These are phyloP conservation scores for Pachysandra terminalis DNA, from an alignment of 164 flowering plant species.

Conservation along the genomic window DNA sequence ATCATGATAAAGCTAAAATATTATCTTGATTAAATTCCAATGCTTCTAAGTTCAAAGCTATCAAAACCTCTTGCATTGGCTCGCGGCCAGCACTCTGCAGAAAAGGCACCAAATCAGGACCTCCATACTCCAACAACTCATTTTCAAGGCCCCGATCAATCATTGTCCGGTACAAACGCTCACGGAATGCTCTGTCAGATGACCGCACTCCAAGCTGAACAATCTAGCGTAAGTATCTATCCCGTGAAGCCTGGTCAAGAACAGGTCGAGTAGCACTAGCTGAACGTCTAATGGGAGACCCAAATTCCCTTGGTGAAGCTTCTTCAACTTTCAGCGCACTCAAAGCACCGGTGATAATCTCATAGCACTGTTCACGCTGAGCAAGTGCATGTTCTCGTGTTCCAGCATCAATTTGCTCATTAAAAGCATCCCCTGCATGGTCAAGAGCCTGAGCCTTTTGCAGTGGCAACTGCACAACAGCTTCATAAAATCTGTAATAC, in stretches of 20 bases:
- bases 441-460: slow-evolving; percentile 95
- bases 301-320: slow-evolving; percentile 49
- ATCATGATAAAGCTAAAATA: slow-evolving; percentile 1
- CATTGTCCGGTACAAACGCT: slow-evolving; percentile 76
- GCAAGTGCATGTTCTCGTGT: slow-evolving; percentile 64
- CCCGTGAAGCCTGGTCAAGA: slow-evolving; percentile 65
- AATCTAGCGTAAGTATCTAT: slow-evolving; percentile 74
- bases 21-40: neutral
- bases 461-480: slow-evolving; percentile 86
- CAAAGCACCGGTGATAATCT: slow-evolving; percentile 71
- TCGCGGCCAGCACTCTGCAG: slow-evolving; percentile 78
- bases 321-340: slow-evolving; percentile 77
- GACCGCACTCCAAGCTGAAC: slow-evolving; percentile 94
- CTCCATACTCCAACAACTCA: slow-evolving; percentile 91
- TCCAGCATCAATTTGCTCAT: slow-evolving; percentile 81
- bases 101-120: slow-evolving; percentile 94
- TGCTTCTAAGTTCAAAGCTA: slow-evolving; percentile 1
- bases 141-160: slow-evolving; percentile 88
- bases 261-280: slow-evolving; percentile 30
- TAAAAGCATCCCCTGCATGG: slow-evolving; percentile 87
- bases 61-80: slow-evolving; percentile 52
- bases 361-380: slow-evolving; percentile 83
- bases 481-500: slow-evolving; percentile 87
- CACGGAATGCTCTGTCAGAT: slow-evolving; percentile 81
- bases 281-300: slow-evolving; percentile 47